Evolutionary conservation across 495 filamentous ascomycete species (phyloP), one percentile per base, ranked within the genome.

Genomic region (Ramalina intermedia): DNA sequence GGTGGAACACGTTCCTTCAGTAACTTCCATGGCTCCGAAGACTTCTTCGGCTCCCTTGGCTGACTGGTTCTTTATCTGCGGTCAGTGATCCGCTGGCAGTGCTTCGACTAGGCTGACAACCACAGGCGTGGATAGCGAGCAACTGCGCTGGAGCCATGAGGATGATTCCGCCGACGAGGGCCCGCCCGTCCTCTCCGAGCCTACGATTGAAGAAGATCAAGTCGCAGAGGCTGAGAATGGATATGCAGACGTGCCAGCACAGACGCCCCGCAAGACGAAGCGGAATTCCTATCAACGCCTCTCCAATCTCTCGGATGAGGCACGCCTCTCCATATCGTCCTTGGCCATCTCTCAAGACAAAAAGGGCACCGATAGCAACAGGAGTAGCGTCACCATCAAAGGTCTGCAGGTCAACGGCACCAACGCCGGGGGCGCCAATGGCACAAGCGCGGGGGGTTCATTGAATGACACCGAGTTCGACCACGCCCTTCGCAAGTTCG

Each of bases 11-110:
- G 29, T 33, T 12, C 29, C 29, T 33, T 47, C 27, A 23, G 26
- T 47, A 37, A 0, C 18, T 21, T 41, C 46, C 33, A 58, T 58
- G 56, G 53, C 56, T 45, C 53, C 53, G 41, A 46, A 44, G 47
- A 62, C 61, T 51, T 73, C 82, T 18, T 80, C 82, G 50, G 73
- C 82, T 46, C 91, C 91, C 53, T 79, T 98, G 52, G 91, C 91
- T 61, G 91, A 98, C 65, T 96, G 93, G 69, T 98, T 98, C 69
- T 98, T 91, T 86, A 96, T 98, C 54, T 87, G 85, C 55, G 91
- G 91, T 64, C 79, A 94, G 58, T 86, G 88, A 66, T 82, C 84
- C 41, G 55, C 68, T 1, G 72, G 75, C 59, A 64, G 76, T 46
- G 59, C 71, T n/a, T 24, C 18, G 6, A 21, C 62, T 13, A 69